These are phyloP conservation scores for Zalaria sp. DNA, from an alignment of 2,329 filamentous ascomycete species.

Conservation along the genomic window DNA sequence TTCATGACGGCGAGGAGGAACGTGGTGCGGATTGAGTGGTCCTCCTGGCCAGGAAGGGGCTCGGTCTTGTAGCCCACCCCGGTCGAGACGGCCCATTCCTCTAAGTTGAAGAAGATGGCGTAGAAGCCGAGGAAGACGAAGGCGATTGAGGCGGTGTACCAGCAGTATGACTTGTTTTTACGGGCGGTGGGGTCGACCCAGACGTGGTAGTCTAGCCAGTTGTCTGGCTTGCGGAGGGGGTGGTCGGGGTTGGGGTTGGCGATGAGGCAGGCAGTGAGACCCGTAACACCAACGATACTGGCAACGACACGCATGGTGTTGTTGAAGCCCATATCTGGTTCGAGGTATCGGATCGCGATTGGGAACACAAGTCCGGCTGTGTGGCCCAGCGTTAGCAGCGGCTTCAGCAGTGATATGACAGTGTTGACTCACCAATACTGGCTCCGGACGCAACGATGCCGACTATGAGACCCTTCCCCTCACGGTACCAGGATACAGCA, in stretches of 20 bases:
- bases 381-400: not conserved
- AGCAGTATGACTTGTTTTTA: conserved; percentile 26
- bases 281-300: conserved; percentile 25
- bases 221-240: conserved; percentile 21
- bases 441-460: conserved; percentile 37
- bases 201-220: conserved; percentile 21
- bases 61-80: conserved; percentile 26
- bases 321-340: conserved; percentile 29
- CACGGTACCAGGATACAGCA: conserved; percentile 35
- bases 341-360: conserved; percentile 30
- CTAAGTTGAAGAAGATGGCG: conserved; percentile 37
- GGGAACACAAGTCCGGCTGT: conserved; percentile 25
- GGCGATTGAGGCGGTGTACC: conserved; percentile 29
- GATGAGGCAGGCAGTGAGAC: conserved; percentile 26
- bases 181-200: conserved; percentile 33
- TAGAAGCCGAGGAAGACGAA: conserved; percentile 39
- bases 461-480: conserved; percentile 31
- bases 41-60: conserved; percentile 4
- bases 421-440: conserved; percentile 21
- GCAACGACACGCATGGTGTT: conserved; percentile 28
- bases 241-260: conserved; percentile 29
- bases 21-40: conserved; percentile 26
- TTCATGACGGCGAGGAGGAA: conserved; percentile 38
- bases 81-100: conserved; percentile 34
- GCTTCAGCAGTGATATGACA: not conserved